Percentiles rank a stretch among this genome's conserved stretches.
phyloP scores from a whole-genome alignment of 352 stramenopile species.

The Saprolegnia parasitica region DNA sequence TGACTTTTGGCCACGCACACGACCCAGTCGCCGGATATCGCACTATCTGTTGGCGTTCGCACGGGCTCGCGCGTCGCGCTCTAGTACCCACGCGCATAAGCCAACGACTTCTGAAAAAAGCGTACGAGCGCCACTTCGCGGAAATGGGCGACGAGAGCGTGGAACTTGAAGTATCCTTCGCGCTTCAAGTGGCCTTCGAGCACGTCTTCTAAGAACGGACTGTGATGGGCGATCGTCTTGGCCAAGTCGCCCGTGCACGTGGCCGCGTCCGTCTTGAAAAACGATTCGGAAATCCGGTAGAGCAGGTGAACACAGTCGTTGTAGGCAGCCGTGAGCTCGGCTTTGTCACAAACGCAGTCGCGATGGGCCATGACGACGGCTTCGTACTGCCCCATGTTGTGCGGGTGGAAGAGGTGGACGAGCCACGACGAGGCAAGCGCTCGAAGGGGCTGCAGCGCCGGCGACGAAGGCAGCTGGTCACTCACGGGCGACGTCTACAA shows the following conservation, averaged over 20 bases:
- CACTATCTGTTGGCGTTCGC: too few relatives aligned
- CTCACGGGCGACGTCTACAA: too few relatives aligned
- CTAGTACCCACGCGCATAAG: too few relatives aligned
- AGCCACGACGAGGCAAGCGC: neutral
- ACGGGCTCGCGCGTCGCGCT: too few relatives aligned
- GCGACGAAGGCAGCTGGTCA: neutral
- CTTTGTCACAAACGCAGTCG: neutral
- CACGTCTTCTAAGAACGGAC: neutral
- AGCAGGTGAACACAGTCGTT: conserved; percentile 5
- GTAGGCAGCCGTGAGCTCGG: neutral
- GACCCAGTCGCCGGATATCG: too few relatives aligned
- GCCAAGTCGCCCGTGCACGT: neutral
- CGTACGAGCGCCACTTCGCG: conserved; percentile 5
- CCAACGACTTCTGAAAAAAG: too few relatives aligned
- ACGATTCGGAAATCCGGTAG: neutral
- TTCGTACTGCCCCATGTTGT: conserved; percentile 15
- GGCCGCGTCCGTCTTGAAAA: neutral
- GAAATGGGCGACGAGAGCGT: conserved; percentile 6
- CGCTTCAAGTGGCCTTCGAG: neutral
- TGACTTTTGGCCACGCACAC: too few relatives aligned
- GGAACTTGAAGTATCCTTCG: neutral
- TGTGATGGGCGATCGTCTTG: neutral
- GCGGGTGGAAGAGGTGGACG: conserved; percentile 8
- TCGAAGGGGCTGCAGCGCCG: neutral
- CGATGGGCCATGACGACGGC: neutral